Evolutionary conservation across 805 yeast species (phyloP).

Genomic region (Schwanniomyces occidentalis): DNA sequence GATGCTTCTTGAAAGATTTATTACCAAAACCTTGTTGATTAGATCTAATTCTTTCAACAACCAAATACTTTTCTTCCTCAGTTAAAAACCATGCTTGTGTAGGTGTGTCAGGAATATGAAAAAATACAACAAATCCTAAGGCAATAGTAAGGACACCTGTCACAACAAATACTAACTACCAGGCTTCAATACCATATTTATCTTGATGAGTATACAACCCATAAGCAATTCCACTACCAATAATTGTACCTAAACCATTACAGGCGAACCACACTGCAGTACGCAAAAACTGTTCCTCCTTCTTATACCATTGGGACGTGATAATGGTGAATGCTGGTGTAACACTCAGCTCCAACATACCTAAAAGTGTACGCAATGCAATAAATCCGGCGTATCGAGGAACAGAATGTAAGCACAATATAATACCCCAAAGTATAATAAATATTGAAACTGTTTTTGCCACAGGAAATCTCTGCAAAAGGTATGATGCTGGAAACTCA

Average conservation of each 20-base stretch:
- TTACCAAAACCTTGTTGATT: slow-evolving; percentile 47
- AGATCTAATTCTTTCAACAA: slow-evolving; percentile 30
- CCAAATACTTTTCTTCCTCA: slow-evolving; percentile 33
- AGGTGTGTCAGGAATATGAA: slow-evolving; percentile 44
- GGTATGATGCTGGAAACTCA: slow-evolving; percentile 47
- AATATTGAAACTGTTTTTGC: slow-evolving; percentile 49
- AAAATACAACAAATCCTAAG: slow-evolving; percentile 47
- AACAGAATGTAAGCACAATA: slow-evolving; percentile 53
- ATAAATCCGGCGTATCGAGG: slow-evolving; percentile 44
- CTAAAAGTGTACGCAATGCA: slow-evolving; percentile 39
- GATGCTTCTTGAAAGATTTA: slow-evolving; percentile 35
- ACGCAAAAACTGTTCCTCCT: slow-evolving; percentile 35
- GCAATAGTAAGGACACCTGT: slow-evolving; percentile 59
- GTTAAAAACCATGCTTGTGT: slow-evolving; percentile 39
- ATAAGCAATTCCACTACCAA: slow-evolving; percentile 55
- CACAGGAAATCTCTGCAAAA: slow-evolving; percentile 58
- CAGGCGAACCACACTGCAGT: slow-evolving; percentile 39
- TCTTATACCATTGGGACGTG: slow-evolving; percentile 34
- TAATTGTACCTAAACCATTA: slow-evolving; percentile 32
- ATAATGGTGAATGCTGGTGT: slow-evolving; percentile 42
- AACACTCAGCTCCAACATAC: slow-evolving; percentile 37
- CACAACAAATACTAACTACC: slow-evolving; percentile 62
- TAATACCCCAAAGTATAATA: slow-evolving; percentile 60
- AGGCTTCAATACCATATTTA: slow-evolving; percentile 45
- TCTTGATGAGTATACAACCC: slow-evolving; percentile 44